Evolutionary conservation across 805 yeast genomes (phyloP).

Genomic region (Limtongia smithiae): DNA sequence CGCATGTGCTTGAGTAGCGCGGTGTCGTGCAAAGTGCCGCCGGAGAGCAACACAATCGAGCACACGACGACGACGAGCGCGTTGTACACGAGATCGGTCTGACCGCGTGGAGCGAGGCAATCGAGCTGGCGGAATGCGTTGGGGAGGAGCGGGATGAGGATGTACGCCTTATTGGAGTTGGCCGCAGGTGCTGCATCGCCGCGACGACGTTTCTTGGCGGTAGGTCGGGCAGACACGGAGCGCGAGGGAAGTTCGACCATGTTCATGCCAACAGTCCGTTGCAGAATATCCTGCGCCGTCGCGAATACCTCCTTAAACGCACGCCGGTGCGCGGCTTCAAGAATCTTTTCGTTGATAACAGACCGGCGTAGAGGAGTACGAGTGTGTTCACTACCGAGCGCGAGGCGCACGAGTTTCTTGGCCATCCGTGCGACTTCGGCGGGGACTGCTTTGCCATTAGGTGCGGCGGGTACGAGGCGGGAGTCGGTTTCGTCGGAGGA

Average conservation of each 20-base stretch:
- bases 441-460: background rate
- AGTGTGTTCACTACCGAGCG: slow-evolving; percentile 14
- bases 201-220: slow-evolving; percentile 2
- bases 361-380: slow-evolving; percentile 18
- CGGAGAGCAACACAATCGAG: slow-evolving; percentile 11
- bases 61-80: slow-evolving; percentile 16
- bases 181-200: background rate
- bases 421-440: slow-evolving; percentile 25
- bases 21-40: slow-evolving; percentile 13
- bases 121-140: slow-evolving; percentile 7
- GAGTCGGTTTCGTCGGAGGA: background rate
- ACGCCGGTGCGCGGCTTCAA: slow-evolving; percentile 20
- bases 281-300: slow-evolving; percentile 14
- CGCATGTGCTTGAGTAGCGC: slow-evolving; percentile 18
- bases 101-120: slow-evolving; percentile 4
- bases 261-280: slow-evolving; percentile 11
- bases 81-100: slow-evolving; percentile 13
- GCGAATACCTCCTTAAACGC: slow-evolving; percentile 13
- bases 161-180: slow-evolving; percentile 8
- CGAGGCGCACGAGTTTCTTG: slow-evolving; percentile 21
- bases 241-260: slow-evolving; percentile 22
- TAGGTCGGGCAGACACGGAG: slow-evolving; percentile 1
- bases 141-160: slow-evolving; percentile 9
- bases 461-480: background rate
- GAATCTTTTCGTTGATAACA: slow-evolving; percentile 19